Evolutionary conservation across 257 asterid genomes (phyloP).

Genomic region (Linaria vulgaris): DNA sequence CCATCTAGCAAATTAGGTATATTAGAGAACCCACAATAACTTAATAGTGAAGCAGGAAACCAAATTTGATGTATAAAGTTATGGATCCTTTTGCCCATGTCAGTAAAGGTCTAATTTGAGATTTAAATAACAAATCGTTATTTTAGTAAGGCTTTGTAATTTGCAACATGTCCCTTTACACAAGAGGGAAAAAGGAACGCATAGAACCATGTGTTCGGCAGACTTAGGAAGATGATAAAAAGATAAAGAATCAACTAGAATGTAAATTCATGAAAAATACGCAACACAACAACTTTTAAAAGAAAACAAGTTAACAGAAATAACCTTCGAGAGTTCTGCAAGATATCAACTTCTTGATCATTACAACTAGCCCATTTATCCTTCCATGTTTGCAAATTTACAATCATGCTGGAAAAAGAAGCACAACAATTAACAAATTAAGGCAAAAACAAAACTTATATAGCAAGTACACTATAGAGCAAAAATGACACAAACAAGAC

Average conservation of each 20-base stretch:
- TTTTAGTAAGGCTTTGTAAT: no score
- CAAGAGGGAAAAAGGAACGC: neutral
- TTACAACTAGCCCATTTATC: constrained; percentile 42
- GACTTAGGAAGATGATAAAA: no score
- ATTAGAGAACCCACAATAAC: no score
- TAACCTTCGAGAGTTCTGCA: constrained; percentile 50
- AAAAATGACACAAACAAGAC: constrained; percentile 14
- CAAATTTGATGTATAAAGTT: no score
- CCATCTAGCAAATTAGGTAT: no score
- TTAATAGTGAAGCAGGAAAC: no score
- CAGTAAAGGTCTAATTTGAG: no score
- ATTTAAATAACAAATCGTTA: no score
- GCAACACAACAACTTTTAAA: neutral
- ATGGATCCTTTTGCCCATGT: no score
- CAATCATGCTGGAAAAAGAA: constrained; percentile 46
- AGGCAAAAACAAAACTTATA: constrained; percentile 18
- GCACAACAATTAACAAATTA: constrained; percentile 25
- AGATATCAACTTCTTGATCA: constrained; percentile 45
- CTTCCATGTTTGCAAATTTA: constrained; percentile 43
- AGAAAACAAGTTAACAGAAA: neutral
- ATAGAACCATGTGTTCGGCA: neutral
- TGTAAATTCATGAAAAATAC: no score
- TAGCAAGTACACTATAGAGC: constrained; percentile 1
- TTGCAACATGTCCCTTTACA: constrained; percentile 9
- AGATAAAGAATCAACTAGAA: no score